These are phyloP conservation scores for Nicotiana tomentosiformis DNA, from an alignment of 257 asterid species.

Conservation along the genomic window DNA sequence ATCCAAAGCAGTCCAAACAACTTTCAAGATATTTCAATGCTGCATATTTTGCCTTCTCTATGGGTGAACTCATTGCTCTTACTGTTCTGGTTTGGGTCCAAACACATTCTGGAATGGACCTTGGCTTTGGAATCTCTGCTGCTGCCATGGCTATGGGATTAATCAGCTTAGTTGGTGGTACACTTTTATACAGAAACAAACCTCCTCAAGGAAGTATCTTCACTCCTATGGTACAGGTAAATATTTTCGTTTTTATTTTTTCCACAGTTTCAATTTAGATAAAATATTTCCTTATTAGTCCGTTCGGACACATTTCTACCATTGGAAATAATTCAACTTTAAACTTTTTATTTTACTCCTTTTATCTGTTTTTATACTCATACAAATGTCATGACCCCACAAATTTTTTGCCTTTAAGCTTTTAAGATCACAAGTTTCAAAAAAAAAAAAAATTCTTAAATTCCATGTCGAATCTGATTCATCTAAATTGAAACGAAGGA, in stretches of 20 bases:
- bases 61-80: slow-evolving; percentile 76
- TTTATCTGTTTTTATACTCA: no score
- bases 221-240: slow-evolving; percentile 82
- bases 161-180: slow-evolving; percentile 53
- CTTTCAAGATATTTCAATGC: slow-evolving; percentile 85
- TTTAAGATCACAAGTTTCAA: no score
- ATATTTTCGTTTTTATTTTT: neutral
- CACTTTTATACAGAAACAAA: slow-evolving; percentile 52
- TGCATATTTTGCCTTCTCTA: slow-evolving; percentile 85
- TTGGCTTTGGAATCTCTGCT: slow-evolving; percentile 88
- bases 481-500: no score
- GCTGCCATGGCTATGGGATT: slow-evolving; percentile 84
- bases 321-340: no score
- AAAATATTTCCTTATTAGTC: no score
- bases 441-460: no score
- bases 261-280: no score
- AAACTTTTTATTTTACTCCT: no score
- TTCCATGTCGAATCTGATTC: no score
- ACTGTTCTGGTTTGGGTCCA: slow-evolving; percentile 82
- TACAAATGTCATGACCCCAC: no score
- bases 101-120: slow-evolving; percentile 95
- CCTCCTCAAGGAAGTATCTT: slow-evolving; percentile 78
- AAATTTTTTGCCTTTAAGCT: no score
- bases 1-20: slow-evolving; percentile 42
- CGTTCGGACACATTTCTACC: no score